Evolutionary conservation across 768 basidiomycete species (phyloP).

Genomic region (Rhodotorula sphaerocarpa): DNA sequence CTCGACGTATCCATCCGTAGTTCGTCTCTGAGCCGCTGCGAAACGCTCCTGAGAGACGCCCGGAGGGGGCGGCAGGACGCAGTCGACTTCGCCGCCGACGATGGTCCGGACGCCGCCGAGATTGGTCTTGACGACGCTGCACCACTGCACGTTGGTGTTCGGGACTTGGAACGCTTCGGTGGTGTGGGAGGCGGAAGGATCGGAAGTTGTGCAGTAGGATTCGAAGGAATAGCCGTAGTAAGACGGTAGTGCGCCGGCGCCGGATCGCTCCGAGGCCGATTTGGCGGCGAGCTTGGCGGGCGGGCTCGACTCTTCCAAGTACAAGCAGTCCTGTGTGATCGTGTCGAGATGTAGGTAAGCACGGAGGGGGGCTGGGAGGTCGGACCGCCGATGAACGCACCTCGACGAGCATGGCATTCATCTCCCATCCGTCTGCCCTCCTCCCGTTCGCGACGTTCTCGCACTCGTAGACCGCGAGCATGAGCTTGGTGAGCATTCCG

Average conservation of each 20-base stretch:
- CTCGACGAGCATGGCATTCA: conserved; percentile 70
- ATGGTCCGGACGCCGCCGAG: conserved; percentile 63
- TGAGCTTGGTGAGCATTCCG: conserved; percentile 78
- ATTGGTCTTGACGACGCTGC: conserved; percentile 77
- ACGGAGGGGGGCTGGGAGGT: no score
- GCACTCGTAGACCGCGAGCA: conserved; percentile 74
- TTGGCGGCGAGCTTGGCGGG: conserved; percentile 41
- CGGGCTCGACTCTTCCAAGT: conserved; percentile 36
- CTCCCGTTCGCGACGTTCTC: conserved; percentile 9
- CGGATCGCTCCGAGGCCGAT: conserved; percentile 58
- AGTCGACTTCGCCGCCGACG: conserved; percentile 86
- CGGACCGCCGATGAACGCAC: conserved; percentile 49
- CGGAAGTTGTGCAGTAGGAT: conserved; percentile 62
- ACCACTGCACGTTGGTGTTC: conserved; percentile 84
- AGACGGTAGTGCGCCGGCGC: conserved; percentile 50
- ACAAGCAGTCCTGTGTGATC: conserved; percentile 34
- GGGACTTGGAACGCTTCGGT: conserved; percentile 70
- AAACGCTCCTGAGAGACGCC: no score
- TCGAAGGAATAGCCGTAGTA: conserved; percentile 85
- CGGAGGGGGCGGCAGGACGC: conserved; percentile 47
- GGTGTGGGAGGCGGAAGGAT: conserved; percentile 13
- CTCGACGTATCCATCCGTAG: conserved; percentile 50
- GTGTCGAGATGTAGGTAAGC: conserved; percentile 27
- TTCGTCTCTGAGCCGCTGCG: no score
- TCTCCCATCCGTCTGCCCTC: conserved; percentile 59